phyloP scores from a whole-genome alignment of 2,329 filamentous ascomycete species.

The Ophiosphaerella korrae region DNA sequence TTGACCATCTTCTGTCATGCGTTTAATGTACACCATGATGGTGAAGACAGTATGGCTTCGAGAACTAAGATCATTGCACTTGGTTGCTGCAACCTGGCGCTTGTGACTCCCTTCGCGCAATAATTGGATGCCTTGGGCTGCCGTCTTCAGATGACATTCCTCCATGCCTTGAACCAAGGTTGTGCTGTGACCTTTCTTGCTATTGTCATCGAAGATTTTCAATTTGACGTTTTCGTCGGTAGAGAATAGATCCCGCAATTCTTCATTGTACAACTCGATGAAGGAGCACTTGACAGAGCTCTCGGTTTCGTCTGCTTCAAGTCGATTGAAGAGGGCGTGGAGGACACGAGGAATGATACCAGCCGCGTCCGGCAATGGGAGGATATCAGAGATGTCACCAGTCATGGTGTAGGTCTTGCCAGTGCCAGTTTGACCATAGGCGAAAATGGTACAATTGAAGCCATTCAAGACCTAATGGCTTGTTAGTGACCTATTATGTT shows the following conservation, averaged over 20 bases:
- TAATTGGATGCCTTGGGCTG: conserved; percentile 83
- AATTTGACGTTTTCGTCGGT: conserved; percentile 82
- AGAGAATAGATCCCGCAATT: conserved; percentile 86
- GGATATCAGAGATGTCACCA: conserved; percentile 91
- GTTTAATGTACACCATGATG: conserved; percentile 88
- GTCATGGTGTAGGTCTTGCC: conserved; percentile 99
- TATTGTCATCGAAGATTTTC: conserved; percentile 91
- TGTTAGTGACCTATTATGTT: conserved; percentile 8
- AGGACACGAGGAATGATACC: conserved; percentile 94
- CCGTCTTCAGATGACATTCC: conserved; percentile 87
- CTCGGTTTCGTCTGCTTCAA: conserved; percentile 77
- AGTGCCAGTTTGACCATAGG: conserved; percentile 96
- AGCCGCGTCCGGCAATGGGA: conserved; percentile 85
- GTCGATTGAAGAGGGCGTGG: conserved; percentile 82
- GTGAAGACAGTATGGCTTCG: conserved; percentile 98
- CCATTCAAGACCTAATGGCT: conserved; percentile 78
- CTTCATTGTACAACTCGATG: conserved; percentile 98
- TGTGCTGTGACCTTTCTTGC: conserved; percentile 79
- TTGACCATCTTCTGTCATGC: conserved; percentile 79
- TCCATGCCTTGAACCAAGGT: conserved; percentile 98
- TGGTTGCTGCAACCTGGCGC: conserved; percentile 98
- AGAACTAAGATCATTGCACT: conserved; percentile 97
- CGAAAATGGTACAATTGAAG: conserved; percentile 98
- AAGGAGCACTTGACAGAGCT: conserved; percentile 97
- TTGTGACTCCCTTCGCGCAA: conserved; percentile 89